These are phyloP conservation scores for Caryopteris hybrid DNA, from an alignment of 305 asterid genomes.

Conservation along the genomic window DNA sequence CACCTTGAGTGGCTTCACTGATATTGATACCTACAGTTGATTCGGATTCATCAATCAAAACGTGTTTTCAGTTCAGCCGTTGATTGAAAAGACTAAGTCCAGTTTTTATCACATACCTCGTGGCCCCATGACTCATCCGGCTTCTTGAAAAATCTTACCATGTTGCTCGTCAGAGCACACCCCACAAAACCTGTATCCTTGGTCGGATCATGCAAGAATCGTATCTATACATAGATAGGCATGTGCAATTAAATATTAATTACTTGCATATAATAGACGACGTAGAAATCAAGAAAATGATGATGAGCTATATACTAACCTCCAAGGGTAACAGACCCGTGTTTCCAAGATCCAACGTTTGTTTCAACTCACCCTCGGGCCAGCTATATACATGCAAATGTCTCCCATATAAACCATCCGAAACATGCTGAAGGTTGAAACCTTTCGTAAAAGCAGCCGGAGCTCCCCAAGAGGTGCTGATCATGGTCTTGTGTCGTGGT, in stretches of 20 bases:
- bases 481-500: slow-evolving; percentile 96
- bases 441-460: slow-evolving; percentile 91
- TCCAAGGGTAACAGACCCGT: slow-evolving; percentile 90
- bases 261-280: not conserved
- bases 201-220: slow-evolving; percentile 87
- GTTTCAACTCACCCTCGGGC: slow-evolving; percentile 92
- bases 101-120: slow-evolving; percentile 47
- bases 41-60: not conserved
- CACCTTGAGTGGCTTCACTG: slow-evolving; percentile 85
- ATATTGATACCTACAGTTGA: slow-evolving; percentile 44
- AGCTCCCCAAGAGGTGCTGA: slow-evolving; percentile 96
- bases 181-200: slow-evolving; percentile 93
- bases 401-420: slow-evolving; percentile 84
- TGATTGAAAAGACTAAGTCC: not conserved
- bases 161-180: slow-evolving; percentile 85
- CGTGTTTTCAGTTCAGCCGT: not conserved
- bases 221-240: slow-evolving; percentile 41
- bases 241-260: not conserved
- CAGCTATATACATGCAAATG: slow-evolving; percentile 93
- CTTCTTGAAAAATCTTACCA: slow-evolving; percentile 88
- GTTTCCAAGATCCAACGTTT: slow-evolving; percentile 91
- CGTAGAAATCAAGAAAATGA: not conserved
- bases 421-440: slow-evolving; percentile 78
- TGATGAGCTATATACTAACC: slow-evolving; percentile 31
- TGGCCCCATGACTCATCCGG: slow-evolving; percentile 87